These are phyloP conservation scores for Cucumis hystrix DNA, from an alignment of 306 rosid genomes.

Conservation along the genomic window DNA sequence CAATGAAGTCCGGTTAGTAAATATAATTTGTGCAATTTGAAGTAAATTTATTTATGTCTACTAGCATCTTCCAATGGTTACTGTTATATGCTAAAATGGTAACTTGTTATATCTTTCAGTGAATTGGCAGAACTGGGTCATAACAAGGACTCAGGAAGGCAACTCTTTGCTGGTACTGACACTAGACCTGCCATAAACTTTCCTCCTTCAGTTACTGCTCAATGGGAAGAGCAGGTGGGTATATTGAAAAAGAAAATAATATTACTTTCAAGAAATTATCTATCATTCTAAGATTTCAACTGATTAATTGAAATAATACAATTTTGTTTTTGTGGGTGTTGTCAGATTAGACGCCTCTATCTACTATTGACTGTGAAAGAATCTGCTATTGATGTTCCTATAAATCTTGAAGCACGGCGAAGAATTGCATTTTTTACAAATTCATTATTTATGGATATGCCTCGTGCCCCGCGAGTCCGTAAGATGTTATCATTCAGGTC, in stretches of 20 bases:
- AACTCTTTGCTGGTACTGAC: constrained; percentile 91
- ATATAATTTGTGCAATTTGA: constrained; percentile 9
- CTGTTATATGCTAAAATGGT: not conserved
- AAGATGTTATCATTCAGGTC: constrained; percentile 95
- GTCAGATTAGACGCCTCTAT: constrained; percentile 75
- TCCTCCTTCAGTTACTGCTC: constrained; percentile 75
- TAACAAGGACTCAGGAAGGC: constrained; percentile 78
- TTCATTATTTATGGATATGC: constrained; percentile 96
- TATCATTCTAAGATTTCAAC: not conserved
- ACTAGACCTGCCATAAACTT: constrained; percentile 56
- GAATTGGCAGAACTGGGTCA: constrained; percentile 78
- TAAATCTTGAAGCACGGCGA: constrained; percentile 95
- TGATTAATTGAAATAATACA: not conserved
- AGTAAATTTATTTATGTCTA: not conserved
- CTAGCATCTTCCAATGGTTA: not conserved
- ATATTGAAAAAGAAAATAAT: not conserved
- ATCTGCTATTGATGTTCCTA: constrained; percentile 77
- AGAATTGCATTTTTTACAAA: constrained; percentile 87
- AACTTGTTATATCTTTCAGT: constrained; percentile 30
- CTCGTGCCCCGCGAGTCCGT: constrained; percentile 93
- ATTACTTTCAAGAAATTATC: not conserved
- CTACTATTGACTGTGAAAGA: constrained; percentile 77
- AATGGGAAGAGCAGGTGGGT: constrained; percentile 93
- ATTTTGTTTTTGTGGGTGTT: constrained; percentile 17
- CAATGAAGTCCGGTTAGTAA: constrained; percentile 66